phyloP scores from a whole-genome alignment of 202 grass and related monocot species.

The Eragrostis tef region DNA sequence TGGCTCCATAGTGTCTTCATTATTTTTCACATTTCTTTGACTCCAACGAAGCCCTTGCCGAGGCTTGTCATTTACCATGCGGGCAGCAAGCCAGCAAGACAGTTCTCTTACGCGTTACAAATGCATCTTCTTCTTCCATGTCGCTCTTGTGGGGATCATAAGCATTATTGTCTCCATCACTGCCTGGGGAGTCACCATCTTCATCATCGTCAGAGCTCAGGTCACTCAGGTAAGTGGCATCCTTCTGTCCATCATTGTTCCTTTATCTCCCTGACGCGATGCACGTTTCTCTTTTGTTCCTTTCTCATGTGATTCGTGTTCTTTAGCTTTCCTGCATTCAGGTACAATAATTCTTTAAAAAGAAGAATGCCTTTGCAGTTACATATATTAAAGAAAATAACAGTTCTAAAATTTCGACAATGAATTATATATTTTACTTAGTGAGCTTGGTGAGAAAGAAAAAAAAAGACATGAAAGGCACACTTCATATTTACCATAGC shows the following conservation, averaged over 20 bases:
- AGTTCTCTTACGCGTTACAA: conserved; percentile 37
- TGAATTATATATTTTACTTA: no score
- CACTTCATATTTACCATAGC: neutral
- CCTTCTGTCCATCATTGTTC: conserved; percentile 37
- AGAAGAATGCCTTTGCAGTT: conserved; percentile 2
- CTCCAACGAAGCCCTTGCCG: conserved; percentile 53
- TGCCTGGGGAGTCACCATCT: conserved; percentile 38
- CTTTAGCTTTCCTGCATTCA: conserved; percentile 55
- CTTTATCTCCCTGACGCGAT: conserved; percentile 30
- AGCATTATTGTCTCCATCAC: conserved; percentile 40
- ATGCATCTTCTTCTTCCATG: conserved; percentile 43
- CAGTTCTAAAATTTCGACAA: no score
- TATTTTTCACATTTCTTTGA: conserved; percentile 51
- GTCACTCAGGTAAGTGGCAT: conserved; percentile 38
- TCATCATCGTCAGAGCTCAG: conserved; percentile 47
- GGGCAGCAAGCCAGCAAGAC: conserved; percentile 39
- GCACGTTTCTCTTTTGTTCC: conserved; percentile 38
- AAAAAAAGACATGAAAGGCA: neutral
- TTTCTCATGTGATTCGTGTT: conserved; percentile 29
- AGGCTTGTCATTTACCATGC: conserved; percentile 34
- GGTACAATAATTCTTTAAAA: conserved; percentile 32
- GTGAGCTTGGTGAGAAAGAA: no score
- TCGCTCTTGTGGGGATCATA: conserved; percentile 36
- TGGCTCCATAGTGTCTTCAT: conserved; percentile 23
- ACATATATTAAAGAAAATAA: no score